Percentiles rank a stretch among this genome's conserved stretches.
Conservation (phyloP, 768 basidiomycete genomes). For the Leccinum rimulosum region DNA sequence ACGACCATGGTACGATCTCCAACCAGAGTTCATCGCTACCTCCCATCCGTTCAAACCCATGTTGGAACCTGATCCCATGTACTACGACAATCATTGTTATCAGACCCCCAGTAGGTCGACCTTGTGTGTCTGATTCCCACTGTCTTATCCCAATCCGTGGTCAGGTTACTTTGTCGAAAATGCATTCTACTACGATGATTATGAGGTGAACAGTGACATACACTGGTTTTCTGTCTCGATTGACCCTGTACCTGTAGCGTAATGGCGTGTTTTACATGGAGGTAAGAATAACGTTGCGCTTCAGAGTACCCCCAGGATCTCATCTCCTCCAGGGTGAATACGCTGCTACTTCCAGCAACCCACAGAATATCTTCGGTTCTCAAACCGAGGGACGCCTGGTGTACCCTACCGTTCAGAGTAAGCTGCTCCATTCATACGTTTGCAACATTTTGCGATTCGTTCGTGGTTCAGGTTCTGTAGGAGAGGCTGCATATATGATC, state of each 20-base stretch:
- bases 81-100: conserved; percentile 60
- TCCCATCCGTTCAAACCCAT: conserved; percentile 41
- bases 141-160: background rate
- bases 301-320: background rate
- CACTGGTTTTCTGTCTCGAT: background rate
- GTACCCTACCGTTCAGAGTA: conserved; percentile 57
- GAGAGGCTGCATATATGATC: conserved; percentile 69
- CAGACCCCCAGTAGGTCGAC: conserved; percentile 39
- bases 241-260: conserved; percentile 35
- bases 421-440: conserved; percentile 6
- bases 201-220: conserved; percentile 30
- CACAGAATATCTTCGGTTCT: conserved; percentile 44
- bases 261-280: conserved; percentile 58
- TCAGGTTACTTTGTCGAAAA: conserved; percentile 44
- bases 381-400: conserved; percentile 42
- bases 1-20: conserved; percentile 3
- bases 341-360: conserved; percentile 52
- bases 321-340: conserved; percentile 49
- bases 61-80: conserved; percentile 45
- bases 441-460: background rate
- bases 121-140: background rate
- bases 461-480: conserved; percentile 40
- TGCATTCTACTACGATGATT: conserved; percentile 50
- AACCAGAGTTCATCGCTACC: conserved; percentile 57
- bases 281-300: background rate